phyloP scores from a whole-genome alignment of 2,329 filamentous ascomycete genomes.

The Cordyceps tenuipes region DNA sequence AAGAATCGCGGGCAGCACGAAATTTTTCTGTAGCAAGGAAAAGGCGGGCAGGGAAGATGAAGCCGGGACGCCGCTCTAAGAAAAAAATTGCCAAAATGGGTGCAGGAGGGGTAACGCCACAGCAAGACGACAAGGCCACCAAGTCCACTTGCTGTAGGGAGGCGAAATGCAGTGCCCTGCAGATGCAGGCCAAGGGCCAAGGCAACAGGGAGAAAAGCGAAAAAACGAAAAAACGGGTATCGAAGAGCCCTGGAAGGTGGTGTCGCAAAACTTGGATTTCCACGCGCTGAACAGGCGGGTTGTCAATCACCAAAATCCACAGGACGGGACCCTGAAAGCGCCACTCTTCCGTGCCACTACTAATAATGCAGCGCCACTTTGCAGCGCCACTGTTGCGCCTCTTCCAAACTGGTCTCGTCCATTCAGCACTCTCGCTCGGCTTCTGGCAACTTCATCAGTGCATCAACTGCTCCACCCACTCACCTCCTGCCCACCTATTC shows the following conservation, averaged over 20 bases:
- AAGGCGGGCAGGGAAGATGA: constrained; percentile 1
- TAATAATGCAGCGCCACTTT: background rate
- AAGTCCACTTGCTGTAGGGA: background rate
- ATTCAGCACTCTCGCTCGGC: too few relatives aligned
- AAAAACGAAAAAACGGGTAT: background rate
- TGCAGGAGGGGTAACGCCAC: background rate
- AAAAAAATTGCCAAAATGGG: constrained; percentile 8
- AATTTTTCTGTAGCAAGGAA: background rate
- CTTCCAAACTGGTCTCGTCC: background rate
- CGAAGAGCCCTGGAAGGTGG: background rate
- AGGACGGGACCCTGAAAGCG: background rate
- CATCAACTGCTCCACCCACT: background rate
- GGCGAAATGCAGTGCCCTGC: background rate
- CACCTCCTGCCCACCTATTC: background rate
- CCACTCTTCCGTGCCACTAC: background rate
- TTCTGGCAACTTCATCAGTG: background rate
- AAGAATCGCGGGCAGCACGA: background rate
- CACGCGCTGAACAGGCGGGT: too few relatives aligned
- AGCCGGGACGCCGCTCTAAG: background rate
- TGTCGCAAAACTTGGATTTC: background rate
- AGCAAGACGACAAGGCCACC: background rate
- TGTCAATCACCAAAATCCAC: too few relatives aligned
- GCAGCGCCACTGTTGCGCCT: background rate
- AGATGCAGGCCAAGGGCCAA: background rate
- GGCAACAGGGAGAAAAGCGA: too few relatives aligned